Conservation (phyloP, 2,329 filamentous ascomycete genomes). For the Arthrobotrys entomopaga region DNA sequence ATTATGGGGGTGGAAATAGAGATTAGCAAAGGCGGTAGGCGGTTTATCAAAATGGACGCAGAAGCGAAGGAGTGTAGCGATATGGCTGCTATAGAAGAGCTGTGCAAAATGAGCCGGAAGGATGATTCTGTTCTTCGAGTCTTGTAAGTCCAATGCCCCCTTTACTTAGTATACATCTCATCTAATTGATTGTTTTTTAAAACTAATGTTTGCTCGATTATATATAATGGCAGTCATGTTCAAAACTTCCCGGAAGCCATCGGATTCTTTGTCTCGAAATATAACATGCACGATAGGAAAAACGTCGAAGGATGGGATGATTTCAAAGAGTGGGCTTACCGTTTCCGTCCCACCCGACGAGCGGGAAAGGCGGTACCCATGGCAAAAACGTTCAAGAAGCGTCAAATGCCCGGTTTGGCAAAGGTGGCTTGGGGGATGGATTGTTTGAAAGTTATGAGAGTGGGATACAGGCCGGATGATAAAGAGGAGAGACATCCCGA, state of each 20-base stretch:
- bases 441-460: constrained; percentile 65
- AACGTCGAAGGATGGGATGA: constrained; percentile 64
- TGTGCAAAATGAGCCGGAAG: constrained; percentile 57
- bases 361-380: constrained; percentile 67
- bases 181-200: constrained; percentile 53
- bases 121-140: constrained; percentile 60
- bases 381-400: constrained; percentile 66
- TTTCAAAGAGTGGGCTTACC: constrained; percentile 66
- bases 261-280: constrained; percentile 66
- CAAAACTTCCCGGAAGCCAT: constrained; percentile 68
- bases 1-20: constrained; percentile 55
- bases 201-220: constrained; percentile 7
- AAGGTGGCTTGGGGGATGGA: constrained; percentile 67
- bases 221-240: constrained; percentile 62
- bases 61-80: constrained; percentile 37
- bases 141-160: constrained; percentile 60
- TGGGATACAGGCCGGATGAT: constrained; percentile 41
- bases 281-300: constrained; percentile 66
- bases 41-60: constrained; percentile 55
- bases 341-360: constrained; percentile 64
- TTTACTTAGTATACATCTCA: constrained; percentile 61
- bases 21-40: constrained; percentile 43
- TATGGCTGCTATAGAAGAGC: constrained; percentile 25
- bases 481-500: constrained; percentile 57
- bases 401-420: constrained; percentile 66